Conservation (phyloP, 192 early-diverging fungal genomes). For the Funneliformis geosporum region DNA sequence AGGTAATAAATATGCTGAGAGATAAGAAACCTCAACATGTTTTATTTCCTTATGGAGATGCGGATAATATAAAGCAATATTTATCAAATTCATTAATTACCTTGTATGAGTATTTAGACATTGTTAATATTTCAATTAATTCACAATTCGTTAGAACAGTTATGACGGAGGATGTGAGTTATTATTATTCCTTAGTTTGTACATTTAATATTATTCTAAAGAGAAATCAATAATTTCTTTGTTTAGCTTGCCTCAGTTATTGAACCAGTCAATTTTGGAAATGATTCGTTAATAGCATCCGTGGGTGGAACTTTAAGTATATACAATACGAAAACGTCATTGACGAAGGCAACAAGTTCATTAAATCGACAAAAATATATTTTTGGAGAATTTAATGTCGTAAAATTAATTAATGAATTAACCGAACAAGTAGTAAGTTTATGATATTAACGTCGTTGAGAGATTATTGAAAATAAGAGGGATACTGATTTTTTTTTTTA, state of each 20-base stretch:
- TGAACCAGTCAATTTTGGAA: background rate
- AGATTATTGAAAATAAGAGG: background rate
- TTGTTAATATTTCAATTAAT: background rate
- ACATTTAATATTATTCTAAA: background rate
- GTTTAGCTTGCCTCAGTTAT: background rate
- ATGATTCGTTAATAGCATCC: background rate
- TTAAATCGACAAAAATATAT: background rate
- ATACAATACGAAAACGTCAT: background rate
- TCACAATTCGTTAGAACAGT: background rate
- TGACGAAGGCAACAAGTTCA: background rate
- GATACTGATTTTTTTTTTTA: background rate
- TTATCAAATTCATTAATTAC: background rate
- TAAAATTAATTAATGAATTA: background rate
- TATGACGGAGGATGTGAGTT: background rate
- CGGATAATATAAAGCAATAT: background rate
- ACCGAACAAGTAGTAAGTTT: background rate
- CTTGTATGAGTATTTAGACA: background rate
- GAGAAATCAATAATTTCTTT: background rate
- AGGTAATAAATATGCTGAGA: constrained; percentile 39
- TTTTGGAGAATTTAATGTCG: background rate
- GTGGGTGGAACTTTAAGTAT: background rate
- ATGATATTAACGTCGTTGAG: background rate
- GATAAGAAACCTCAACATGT: constrained; percentile 40
- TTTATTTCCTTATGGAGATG: constrained; percentile 24
- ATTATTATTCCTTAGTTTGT: background rate